Base-by-base conservation (phyloP, 2,329 filamentous ascomycete species). In the Emericellopsis atlantica region DNA sequence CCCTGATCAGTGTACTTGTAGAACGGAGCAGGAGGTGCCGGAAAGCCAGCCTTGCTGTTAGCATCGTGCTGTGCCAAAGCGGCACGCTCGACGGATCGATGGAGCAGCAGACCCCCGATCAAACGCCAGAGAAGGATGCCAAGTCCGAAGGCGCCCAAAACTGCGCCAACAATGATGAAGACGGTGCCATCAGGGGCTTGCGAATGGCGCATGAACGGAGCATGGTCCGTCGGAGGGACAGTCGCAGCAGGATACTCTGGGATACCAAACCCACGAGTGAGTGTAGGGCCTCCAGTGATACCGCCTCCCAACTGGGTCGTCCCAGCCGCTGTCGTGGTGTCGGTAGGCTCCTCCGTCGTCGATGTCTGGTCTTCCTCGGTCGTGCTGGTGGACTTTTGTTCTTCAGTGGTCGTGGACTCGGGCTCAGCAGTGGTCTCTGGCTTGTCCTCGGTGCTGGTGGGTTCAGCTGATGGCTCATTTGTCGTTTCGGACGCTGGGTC, bases 161-260 rank as follows among this genome's bases (percentile, higher is more conserved):
- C 81, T 22, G 88, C 84, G 36, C 92, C 92, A 1, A 96, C 92
- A 18, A 80, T 83, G 52, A 98, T 98, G 65, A 98, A 98, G 44
- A 98, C 83, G 4, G 90, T 95, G 41, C 92, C 92, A 54, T 96
- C 84, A 3, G 92, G 92, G 10, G 89, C 70, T 40, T 65, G 80
- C 1, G 88, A 93, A 53, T 81, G 79, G 55, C 89, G 81, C 86
- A 96, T 95, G 57, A 86, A 98, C 14, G 90, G 88, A 5, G 92
- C 92, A 54, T 82, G 76, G 32, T 75, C 71, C 4, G 85, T 95
- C 22, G 88, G 84, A 7, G 92, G 92, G 3, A 96, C 81, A 22
- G 78, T 74, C 4, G 87, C 70, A 2, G 83, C 65, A 5, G 89
- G 84, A 48, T 83, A 84, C 18, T 76, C 74, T 48, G 66, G 65